Conservation (phyloP, 768 basidiomycete species). For the Austroboletus festivus region DNA sequence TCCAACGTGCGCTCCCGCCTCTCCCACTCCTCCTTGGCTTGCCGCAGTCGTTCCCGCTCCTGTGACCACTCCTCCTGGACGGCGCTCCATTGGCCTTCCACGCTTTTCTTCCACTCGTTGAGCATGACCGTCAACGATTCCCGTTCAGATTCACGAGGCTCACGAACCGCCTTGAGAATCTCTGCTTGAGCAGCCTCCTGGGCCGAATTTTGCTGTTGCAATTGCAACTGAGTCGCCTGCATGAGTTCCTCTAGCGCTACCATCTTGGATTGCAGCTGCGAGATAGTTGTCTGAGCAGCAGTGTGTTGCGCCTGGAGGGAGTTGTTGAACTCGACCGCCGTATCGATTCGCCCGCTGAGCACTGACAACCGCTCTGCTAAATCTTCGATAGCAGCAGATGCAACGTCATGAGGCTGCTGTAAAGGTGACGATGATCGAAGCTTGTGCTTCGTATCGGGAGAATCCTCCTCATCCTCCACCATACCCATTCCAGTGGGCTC, state of each 20-base stretch:
- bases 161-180: slow-evolving; percentile 32
- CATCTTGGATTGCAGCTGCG: slow-evolving; percentile 66
- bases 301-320: slow-evolving; percentile 75
- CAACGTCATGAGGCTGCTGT: slow-evolving; percentile 19
- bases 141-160: slow-evolving; percentile 37
- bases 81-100: slow-evolving; percentile 75
- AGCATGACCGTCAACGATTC: slow-evolving; percentile 55
- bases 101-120: slow-evolving; percentile 69
- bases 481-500: slow-evolving; percentile 68
- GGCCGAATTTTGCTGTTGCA: slow-evolving; percentile 36
- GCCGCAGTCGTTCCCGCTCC: slow-evolving; percentile 71
- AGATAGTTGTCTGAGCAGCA: slow-evolving; percentile 73
- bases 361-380: slow-evolving; percentile 59
- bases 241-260: slow-evolving; percentile 64
- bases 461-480: slow-evolving; percentile 43
- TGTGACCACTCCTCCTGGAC: slow-evolving; percentile 81
- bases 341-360: slow-evolving; percentile 69
- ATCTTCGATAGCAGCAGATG: slow-evolving; percentile 45
- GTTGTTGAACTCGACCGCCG: slow-evolving; percentile 69
- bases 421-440: slow-evolving; percentile 17
- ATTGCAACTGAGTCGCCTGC: slow-evolving; percentile 42
- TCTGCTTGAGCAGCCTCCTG: slow-evolving; percentile 36
- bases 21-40: slow-evolving; percentile 84
- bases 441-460: slow-evolving; percentile 19
- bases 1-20: slow-evolving; percentile 51